Base-by-base conservation (phyloP, 305 asterid species). In the Petunia hybrid region DNA sequence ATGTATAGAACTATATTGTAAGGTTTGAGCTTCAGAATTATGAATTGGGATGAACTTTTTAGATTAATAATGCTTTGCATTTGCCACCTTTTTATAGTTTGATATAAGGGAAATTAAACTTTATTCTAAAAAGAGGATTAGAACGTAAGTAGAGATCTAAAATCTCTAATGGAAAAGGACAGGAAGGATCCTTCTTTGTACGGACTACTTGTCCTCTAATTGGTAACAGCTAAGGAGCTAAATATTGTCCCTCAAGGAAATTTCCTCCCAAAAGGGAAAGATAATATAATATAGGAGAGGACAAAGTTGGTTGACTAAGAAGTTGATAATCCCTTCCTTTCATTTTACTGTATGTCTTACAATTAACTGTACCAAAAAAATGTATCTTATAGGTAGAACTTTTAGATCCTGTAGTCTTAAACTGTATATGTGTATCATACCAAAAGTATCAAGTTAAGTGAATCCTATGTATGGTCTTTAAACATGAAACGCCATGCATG, bases 171-270 rank as follows among this genome's bases (percentile, higher is more conserved):
- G 89, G 93, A 89, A 89, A 85, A 84, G 80, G 74, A 77, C 76
- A 57, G 69, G 95, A 92, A 90, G 89, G 8, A 88, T 85, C 91
- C 66, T 82, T 80, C 46, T 10, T 82, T 85, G 92, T 89, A 83
- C 85, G 88, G 88, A 41, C 42, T 75, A 86, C 82, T 13, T 41
- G 60, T 82, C 64, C 62, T 80, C 12, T 8, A 46, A 74, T 70
- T 79, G 88, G 81, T 43, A 79, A 88, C 83, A 86, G 85, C 81
- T 73, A 40, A 79, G 87, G 45, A 48, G 5, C 16, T 73, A 46
- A 73, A 70, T 46, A 73, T 76, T 45, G 73, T 81, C 82, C 31
- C 16, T 22, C n/a, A 62, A 51, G 90, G 87, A 92, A 76, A 53
- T 88, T 51, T 51, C 63, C 78, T 73, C 45, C 45, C n/a, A 10